Evolutionary conservation across 2,329 filamentous ascomycete genomes (phyloP), one percentile per base, ranked within the genome.

Genomic region (Diplocarpon rosae): DNA sequence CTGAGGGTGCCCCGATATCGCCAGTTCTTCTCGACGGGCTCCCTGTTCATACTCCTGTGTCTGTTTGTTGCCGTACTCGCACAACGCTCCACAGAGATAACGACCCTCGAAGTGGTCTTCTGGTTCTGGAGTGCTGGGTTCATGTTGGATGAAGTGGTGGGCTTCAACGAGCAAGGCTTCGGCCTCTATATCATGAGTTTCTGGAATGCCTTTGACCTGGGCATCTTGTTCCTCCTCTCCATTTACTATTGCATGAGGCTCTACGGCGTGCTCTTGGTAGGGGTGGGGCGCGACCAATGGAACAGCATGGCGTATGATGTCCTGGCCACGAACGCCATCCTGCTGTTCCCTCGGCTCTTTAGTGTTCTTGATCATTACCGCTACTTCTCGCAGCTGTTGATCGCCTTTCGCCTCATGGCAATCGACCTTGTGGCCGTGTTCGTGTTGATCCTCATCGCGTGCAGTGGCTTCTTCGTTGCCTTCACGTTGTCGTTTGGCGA

Each of bases 71-170:
- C 87, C 9, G 88, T 96, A 9, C 72, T 95, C 3, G 69, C 76
- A 10, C 70, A 85, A 59, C 76, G 85, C 47, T 90, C 86, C 2
- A 73, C 81, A 43, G 74, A 80, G 42, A 95, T 96, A 57, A 94
- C 87, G 1, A 76, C 76, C 0, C 68, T 95, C 9, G 90, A 96
- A 62, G 69, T 95, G 13, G 63, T 95, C 11, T 95, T 96, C 65
- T 96, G 90, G 90, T 86, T 95, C 63, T 96, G 90, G 89, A 94
- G 87, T 60, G 86, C 87, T 20, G 90, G 90, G 0, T 95, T 93
- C 64, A 94, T 95, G 87, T 76, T 95, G 28, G 90, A 95, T 58
- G 90, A 95, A 65, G 75, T 96, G 16, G 88, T 95, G 14, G 89
- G 89, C 10, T 95, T 95, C 70, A 95, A 89, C 54, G 90, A 96